Percentiles rank a stretch among this genome's conserved stretches.
Conservation (phyloP, 257 asterid genomes). For the Solanum habrochaites region DNA sequence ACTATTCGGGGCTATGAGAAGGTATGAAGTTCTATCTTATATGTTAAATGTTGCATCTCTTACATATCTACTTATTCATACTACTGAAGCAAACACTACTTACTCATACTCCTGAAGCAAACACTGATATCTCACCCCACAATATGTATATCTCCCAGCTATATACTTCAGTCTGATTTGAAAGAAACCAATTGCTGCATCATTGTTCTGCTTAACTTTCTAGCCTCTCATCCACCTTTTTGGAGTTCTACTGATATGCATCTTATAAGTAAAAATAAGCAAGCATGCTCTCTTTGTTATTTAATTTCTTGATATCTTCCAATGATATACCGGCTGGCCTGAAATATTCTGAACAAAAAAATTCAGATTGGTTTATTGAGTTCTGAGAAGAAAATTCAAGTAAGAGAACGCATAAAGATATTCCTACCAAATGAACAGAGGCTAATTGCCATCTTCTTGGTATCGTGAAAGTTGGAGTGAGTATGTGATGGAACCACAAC, state of each 20-base stretch:
- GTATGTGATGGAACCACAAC: constrained; percentile 84
- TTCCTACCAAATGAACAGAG: constrained; percentile 80
- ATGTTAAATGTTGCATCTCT: neutral
- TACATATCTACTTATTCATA: neutral
- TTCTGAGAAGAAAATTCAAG: constrained; percentile 85
- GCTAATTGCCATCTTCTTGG: constrained; percentile 84
- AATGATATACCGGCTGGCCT: neutral
- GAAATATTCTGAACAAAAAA: neutral
- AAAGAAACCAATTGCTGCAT: neutral
- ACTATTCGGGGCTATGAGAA: constrained; percentile 55
- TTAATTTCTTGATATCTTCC: neutral
- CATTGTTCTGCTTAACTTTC: neutral
- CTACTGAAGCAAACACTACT: neutral
- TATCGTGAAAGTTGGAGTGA: constrained; percentile 85
- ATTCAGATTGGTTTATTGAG: constrained; percentile 61
- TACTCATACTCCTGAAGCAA: neutral
- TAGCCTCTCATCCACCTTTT: neutral
- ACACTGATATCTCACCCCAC: neutral
- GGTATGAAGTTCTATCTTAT: constrained; percentile 24
- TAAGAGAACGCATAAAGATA: too few relatives aligned
- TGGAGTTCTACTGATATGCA: neutral
- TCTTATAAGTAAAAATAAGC: neutral
- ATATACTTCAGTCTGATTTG: neutral
- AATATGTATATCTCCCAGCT: neutral
- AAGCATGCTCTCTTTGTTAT: neutral